These are phyloP conservation scores for Flammula alnicola DNA, from an alignment of 1,284 basidiomycete species.

Conservation along the genomic window DNA sequence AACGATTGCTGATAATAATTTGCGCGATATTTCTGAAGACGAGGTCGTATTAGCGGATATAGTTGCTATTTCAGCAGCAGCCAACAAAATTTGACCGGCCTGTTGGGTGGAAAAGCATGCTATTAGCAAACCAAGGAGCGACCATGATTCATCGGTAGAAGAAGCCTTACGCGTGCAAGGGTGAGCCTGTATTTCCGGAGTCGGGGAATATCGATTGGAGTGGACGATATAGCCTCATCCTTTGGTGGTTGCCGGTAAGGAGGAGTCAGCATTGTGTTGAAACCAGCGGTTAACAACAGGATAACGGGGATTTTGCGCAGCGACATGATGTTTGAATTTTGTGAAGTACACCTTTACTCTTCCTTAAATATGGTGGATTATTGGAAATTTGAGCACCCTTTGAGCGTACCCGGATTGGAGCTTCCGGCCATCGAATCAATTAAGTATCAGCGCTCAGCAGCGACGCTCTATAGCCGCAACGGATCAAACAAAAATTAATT, in stretches of 20 bases:
- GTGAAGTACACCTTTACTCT: too few species aligned
- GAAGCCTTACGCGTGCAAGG: slow-evolving; percentile 11
- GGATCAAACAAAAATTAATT: too few species aligned
- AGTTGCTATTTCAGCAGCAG: slow-evolving; percentile 5
- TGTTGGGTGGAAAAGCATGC: not conserved
- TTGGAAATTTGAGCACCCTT: too few species aligned
- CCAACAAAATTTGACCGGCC: slow-evolving; percentile 6
- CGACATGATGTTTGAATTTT: not conserved
- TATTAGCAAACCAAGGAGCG: not conserved
- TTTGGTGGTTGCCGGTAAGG: slow-evolving; percentile 16
- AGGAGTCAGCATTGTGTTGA: slow-evolving; percentile 16
- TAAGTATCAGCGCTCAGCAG: too few species aligned
- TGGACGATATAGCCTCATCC: slow-evolving; percentile 11
- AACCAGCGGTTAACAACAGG: slow-evolving; percentile 11
- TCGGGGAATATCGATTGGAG: slow-evolving; percentile 7
- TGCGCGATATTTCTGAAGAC: not conserved
- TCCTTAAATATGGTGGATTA: too few species aligned
- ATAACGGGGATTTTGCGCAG: slow-evolving; percentile 16
- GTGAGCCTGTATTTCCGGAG: slow-evolving; percentile 7
- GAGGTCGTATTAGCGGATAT: slow-evolving; percentile 6
- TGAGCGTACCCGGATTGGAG: too few species aligned
- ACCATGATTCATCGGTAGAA: not conserved
- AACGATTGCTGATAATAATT: slow-evolving; percentile 1
- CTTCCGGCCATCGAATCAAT: too few species aligned
- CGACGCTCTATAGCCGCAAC: too few species aligned